Evolutionary conservation across 306 rosid species (phyloP).

Genomic region (Pyrus pyrifolia): DNA sequence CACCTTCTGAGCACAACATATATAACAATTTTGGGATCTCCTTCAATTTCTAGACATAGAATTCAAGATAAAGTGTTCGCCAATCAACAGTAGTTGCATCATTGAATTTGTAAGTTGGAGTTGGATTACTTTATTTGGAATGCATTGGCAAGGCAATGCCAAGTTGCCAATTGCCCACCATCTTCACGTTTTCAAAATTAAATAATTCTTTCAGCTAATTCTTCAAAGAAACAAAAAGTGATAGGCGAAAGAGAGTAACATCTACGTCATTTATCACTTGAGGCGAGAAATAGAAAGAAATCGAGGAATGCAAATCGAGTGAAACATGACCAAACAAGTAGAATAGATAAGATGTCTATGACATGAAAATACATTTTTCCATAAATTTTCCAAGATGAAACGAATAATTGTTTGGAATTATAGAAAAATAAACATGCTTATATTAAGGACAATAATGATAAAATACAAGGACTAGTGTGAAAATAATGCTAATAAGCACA

Average conservation of each 20-base stretch:
- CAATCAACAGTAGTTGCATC: background rate
- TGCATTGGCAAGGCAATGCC: background rate
- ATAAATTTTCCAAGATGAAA: background rate
- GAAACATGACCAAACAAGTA: background rate
- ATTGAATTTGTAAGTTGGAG: background rate
- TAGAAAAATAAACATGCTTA: background rate
- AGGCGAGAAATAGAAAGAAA: background rate
- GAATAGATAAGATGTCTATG: background rate
- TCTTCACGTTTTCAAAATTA: background rate
- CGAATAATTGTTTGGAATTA: background rate
- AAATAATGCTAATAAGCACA: background rate
- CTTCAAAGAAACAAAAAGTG: background rate
- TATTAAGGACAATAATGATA: background rate
- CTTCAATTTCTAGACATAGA: background rate
- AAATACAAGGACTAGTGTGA: constrained; percentile 2
- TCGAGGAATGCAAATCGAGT: background rate
- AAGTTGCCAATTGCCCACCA: background rate
- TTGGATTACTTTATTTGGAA: constrained; percentile 1
- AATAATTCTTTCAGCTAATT: background rate
- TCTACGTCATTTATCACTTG: background rate
- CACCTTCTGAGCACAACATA: too few relatives aligned
- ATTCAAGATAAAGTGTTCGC: background rate
- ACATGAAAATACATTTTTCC: background rate
- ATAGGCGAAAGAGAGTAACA: background rate
- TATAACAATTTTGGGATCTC: background rate